Percentiles rank a stretch among this genome's conserved stretches.
phyloP scores from a whole-genome alignment of 768 basidiomycete species.

The Amylocystis lapponica region DNA sequence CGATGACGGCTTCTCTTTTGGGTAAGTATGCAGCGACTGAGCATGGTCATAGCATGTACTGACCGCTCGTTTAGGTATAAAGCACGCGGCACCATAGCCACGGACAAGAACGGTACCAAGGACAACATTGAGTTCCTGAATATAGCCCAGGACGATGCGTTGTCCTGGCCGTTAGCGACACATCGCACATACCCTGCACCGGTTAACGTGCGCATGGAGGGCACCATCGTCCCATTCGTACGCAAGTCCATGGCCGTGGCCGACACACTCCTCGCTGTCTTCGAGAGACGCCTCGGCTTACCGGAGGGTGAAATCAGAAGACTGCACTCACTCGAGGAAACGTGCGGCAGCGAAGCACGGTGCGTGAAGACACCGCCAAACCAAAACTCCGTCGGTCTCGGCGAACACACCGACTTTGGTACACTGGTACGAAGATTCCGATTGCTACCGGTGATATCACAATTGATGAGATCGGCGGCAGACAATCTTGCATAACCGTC shows the following conservation, averaged over 20 bases:
- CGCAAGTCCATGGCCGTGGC: slow-evolving; percentile 53
- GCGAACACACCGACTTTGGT: slow-evolving; percentile 72
- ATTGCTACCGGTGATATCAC: background rate
- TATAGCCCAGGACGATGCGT: slow-evolving; percentile 61
- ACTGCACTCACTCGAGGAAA: slow-evolving; percentile 39
- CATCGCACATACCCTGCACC: slow-evolving; percentile 54
- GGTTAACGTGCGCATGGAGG: slow-evolving; percentile 44
- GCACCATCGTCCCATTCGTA: slow-evolving; percentile 49
- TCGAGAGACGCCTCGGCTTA: slow-evolving; percentile 52
- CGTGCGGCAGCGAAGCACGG: slow-evolving; percentile 54
- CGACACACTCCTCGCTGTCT: slow-evolving; percentile 44
- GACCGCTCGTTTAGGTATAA: slow-evolving; percentile 41
- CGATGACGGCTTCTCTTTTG: slow-evolving; percentile 37
- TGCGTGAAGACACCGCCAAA: slow-evolving; percentile 42
- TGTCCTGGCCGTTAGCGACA: slow-evolving; percentile 49
- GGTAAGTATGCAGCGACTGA: slow-evolving; percentile 20
- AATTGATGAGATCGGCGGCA: slow-evolving; percentile 5
- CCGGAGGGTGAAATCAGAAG: slow-evolving; percentile 40
- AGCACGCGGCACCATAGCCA: slow-evolving; percentile 54
- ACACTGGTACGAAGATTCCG: slow-evolving; percentile 41
- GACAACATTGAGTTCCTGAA: slow-evolving; percentile 64
- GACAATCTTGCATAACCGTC: slow-evolving; percentile 37
- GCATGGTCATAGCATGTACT: background rate
- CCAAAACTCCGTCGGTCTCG: slow-evolving; percentile 34
- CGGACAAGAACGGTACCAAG: slow-evolving; percentile 49